Conservation (phyloP, 305 asterid species). For the Rubia balearica region DNA sequence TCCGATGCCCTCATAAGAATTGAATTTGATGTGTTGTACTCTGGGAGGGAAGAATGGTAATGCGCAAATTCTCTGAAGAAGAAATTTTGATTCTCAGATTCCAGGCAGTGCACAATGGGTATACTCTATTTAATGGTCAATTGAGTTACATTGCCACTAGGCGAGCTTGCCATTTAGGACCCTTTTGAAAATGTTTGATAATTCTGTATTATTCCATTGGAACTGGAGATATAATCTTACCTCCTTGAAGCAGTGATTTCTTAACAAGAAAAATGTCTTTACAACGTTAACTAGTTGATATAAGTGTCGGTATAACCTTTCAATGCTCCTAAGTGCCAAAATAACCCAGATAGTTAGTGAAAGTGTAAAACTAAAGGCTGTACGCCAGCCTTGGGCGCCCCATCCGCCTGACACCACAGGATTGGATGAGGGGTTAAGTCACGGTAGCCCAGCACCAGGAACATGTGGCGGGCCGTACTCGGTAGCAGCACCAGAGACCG, state of each 20-base stretch:
- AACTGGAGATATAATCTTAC: not conserved
- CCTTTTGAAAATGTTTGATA: not conserved
- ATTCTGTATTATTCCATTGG: not conserved
- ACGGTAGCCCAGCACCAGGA: too few species aligned
- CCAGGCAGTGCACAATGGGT: not conserved
- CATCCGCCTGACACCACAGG: too few species aligned
- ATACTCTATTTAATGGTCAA: not conserved
- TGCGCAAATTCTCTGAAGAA: not conserved
- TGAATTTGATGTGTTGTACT: constrained; percentile 7
- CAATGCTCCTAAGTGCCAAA: too few species aligned
- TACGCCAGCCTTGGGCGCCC: too few species aligned
- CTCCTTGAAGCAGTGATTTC: not conserved
- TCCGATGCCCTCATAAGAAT: constrained; percentile 30
- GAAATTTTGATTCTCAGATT: not conserved
- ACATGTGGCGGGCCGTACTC: too few species aligned
- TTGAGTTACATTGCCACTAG: not conserved
- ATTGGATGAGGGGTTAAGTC: too few species aligned
- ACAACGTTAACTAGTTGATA: too few species aligned
- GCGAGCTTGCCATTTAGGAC: not conserved
- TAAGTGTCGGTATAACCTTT: too few species aligned
- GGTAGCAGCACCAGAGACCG: too few species aligned
- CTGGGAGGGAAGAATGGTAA: constrained; percentile 9
- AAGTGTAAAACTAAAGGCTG: too few species aligned
- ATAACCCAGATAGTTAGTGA: too few species aligned
- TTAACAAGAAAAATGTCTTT: too few species aligned